These are phyloP conservation scores for Edhazardia aedis DNA, from an alignment of 371 early-diverging fungal genomes.

Conservation along the genomic window DNA sequence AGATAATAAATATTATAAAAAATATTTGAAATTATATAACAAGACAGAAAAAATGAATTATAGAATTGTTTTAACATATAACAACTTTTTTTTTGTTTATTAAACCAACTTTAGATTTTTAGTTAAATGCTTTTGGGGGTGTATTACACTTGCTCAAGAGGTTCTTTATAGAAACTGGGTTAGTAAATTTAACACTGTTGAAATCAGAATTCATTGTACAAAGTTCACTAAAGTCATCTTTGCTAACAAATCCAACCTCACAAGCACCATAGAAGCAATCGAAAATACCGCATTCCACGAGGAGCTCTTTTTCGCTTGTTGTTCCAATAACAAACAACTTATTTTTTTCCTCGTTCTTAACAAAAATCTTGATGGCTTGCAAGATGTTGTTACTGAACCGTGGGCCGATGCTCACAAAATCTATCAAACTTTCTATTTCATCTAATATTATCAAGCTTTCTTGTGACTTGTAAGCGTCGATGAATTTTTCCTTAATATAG, in stretches of 20 bases:
- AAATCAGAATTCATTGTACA: conserved; percentile 31
- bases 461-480: conserved; percentile 87
- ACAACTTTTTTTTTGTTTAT: no score
- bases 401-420: conserved; percentile 89
- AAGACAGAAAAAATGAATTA: no score
- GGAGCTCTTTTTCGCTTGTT: conserved; percentile 20
- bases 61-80: no score
- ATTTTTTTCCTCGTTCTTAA: conserved; percentile 37
- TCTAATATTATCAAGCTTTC: conserved; percentile 80
- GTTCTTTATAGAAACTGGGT: conserved; percentile 22
- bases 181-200: conserved; percentile 17
- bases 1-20: no score
- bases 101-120: no score
- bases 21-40: no score
- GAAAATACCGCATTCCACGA: conserved; percentile 33
- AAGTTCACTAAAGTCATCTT: conserved; percentile 26
- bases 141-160: no score
- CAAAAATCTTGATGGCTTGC: conserved; percentile 58
- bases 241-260: conserved; percentile 12
- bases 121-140: no score
- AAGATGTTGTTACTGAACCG: conserved; percentile 81
- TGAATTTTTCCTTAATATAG: conserved; percentile 57
- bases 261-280: conserved; percentile 30
- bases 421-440: conserved; percentile 73
- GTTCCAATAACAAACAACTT: conserved; percentile 47